Conservation (phyloP, 1,284 basidiomycete genomes). For the Schizopora paradoxa region DNA sequence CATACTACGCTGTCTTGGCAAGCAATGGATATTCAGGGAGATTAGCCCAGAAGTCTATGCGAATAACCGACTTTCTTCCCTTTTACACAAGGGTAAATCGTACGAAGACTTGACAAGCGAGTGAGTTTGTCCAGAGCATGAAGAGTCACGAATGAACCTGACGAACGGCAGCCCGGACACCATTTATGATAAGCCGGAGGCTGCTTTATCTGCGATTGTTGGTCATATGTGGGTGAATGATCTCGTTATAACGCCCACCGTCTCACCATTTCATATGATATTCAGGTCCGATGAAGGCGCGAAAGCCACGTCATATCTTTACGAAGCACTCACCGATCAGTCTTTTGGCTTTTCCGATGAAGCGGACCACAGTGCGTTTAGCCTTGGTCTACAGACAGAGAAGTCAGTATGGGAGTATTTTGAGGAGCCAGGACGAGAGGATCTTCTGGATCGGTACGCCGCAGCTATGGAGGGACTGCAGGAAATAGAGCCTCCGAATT, state of each 20-base stretch:
- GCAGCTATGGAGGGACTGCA: slow-evolving; percentile 17
- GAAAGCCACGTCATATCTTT: slow-evolving; percentile 29
- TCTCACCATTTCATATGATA: no score
- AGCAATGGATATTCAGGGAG: slow-evolving; percentile 22
- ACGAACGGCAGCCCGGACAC: no score
- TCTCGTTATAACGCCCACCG: no score
- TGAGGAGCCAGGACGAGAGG: slow-evolving; percentile 9
- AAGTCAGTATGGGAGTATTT: slow-evolving; percentile 13
- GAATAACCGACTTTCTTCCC: slow-evolving; percentile 19
- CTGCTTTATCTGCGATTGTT: no score
- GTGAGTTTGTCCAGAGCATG: no score
- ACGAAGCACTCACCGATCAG: slow-evolving; percentile 32
- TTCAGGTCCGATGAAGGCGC: slow-evolving; percentile 25
- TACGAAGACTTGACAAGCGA: no score
- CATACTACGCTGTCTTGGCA: slow-evolving; percentile 21
- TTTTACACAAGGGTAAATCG: slow-evolving; percentile 21
- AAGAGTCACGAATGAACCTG: no score
- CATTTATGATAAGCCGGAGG: no score
- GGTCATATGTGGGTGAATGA: no score
- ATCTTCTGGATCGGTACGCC: slow-evolving; percentile 15
- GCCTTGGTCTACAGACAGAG: slow-evolving; percentile 6
- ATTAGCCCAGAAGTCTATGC: slow-evolving; percentile 19
- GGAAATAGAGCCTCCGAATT: slow-evolving; percentile 10
- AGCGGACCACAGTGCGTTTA: slow-evolving; percentile 27
- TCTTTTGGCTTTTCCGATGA: slow-evolving; percentile 26